Evolutionary conservation across 257 asterid species (phyloP), one percentile per base, ranked within the genome.

Genomic region (Lycium ferocissimum): DNA sequence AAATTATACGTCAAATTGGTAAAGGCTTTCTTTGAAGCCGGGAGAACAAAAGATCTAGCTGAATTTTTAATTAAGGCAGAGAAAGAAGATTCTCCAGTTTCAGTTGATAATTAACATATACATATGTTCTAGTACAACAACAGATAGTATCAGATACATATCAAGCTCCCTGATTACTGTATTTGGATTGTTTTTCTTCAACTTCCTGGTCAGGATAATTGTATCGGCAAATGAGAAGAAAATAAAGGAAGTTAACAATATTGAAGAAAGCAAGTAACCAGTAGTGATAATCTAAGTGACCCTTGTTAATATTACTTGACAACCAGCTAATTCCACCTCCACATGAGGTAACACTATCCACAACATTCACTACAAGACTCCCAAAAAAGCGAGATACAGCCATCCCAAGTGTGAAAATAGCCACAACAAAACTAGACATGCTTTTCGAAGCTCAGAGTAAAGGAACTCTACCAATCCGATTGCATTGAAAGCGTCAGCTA

Each of bases 21-120:
- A 11, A 93, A 89, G 90, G 94, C 93, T 81, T 96, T 93, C 87
- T 69, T 96, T 84, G 97, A 95, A 89, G 92, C 92, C 59, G 94
- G 92, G 63, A 91, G 88, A 82, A 88, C 86, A 85, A 92, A 90
- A 90, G 98, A 93, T 56, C 91, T 96, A 85, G 95, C 91, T 3
- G 97, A 95, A 56, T 95, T 94, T 86, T 86, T 94, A 26, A 90
- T 91, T 76, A 89, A 89, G 85, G 97, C 91, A 5, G 97, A 93
- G 90, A 91, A 85, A 86, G 95, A 93, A 90, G 94, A 92, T 85
- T 89, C 93, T 83, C 94, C 92, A n/a, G 88, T 90, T 85, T 93
- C 98, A 76, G 86, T 86, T 57, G 98, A 95, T 86, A 88, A 70
- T 88, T 92, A 26, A 37, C 13, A 69, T 8, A 69, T 38, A 38